Percentiles rank a stretch among this genome's conserved stretches.
Conservation (phyloP, 164 flowering plant genomes). For the Magnolia changhungtana region DNA sequence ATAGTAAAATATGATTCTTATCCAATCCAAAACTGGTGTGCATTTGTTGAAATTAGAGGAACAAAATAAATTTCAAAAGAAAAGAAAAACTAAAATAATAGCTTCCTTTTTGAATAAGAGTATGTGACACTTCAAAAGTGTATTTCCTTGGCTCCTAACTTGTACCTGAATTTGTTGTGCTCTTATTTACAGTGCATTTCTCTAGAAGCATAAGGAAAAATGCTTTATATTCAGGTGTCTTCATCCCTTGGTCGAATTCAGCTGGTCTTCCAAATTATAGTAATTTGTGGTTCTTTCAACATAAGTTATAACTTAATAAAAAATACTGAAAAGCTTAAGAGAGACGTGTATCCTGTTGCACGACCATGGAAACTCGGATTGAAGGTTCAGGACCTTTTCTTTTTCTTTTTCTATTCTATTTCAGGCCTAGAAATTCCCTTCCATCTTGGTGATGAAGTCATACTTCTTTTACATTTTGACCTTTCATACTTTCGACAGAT, state of each 20-base stretch:
- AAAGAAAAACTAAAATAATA: background rate
- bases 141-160: too few species aligned
- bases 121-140: too few species aligned
- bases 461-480: too few species aligned
- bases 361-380: too few species aligned
- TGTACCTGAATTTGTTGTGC: background rate
- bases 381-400: too few species aligned
- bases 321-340: too few species aligned
- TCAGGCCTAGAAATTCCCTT: too few species aligned
- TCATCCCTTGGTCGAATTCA: background rate
- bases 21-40: background rate
- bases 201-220: background rate
- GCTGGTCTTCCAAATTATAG: background rate
- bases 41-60: background rate
- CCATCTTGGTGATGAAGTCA: too few species aligned
- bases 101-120: background rate
- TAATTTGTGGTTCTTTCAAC: background rate
- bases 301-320: too few species aligned
- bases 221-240: background rate
- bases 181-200: background rate
- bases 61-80: background rate
- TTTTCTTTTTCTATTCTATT: too few species aligned
- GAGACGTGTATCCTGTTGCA: too few species aligned
- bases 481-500: too few species aligned
- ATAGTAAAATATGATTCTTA: background rate